Percentiles rank a stretch among this genome's conserved stretches.
These are phyloP conservation scores for Jimgerdemannia lactiflua DNA, from an alignment of 192 early-diverging fungal species.

Conservation along the genomic window DNA sequence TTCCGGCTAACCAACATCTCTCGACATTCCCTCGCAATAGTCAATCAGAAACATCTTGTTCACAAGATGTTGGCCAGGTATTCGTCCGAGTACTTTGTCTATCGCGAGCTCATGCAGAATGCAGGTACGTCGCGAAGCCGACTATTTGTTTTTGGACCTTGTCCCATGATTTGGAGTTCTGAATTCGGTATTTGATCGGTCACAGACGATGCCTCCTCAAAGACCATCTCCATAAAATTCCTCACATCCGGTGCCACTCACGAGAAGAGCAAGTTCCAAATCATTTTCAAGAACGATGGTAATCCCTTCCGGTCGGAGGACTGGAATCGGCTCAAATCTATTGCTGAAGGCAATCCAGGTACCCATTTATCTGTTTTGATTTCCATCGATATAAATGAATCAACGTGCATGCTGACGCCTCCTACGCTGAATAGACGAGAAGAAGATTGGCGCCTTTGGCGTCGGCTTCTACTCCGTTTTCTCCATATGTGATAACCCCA, in stretches of 20 bases:
- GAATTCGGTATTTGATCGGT: too few relatives aligned
- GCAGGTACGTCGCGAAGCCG: too few relatives aligned
- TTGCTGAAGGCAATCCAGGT: conserved; percentile 95
- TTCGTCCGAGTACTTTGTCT: conserved; percentile 82
- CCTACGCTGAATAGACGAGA: too few relatives aligned
- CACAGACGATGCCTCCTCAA: conserved; percentile 71
- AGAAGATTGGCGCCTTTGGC: conserved; percentile 77
- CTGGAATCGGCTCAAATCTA: conserved; percentile 77
- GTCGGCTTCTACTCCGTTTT: conserved; percentile 89
- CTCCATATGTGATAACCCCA: conserved; percentile 85
- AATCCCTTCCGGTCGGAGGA: conserved; percentile 76
- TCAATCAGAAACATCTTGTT: conserved; percentile 88
- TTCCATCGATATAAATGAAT: too few relatives aligned
- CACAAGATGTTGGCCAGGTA: conserved; percentile 91
- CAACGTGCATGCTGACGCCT: too few relatives aligned
- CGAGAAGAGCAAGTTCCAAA: conserved; percentile 36
- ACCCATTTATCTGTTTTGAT: too few relatives aligned
- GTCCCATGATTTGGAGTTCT: not conserved
- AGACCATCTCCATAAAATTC: conserved; percentile 56
- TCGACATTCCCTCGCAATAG: conserved; percentile 16
- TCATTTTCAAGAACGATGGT: conserved; percentile 82
- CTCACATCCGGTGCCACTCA: conserved; percentile 45
- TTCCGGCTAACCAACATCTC: too few relatives aligned
- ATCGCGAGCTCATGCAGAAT: conserved; percentile 74
- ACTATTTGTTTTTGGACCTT: conserved; percentile 33